Evolutionary conservation across 805 yeast species (phyloP).

Genomic region (Diddensiella caesifluorescens): DNA sequence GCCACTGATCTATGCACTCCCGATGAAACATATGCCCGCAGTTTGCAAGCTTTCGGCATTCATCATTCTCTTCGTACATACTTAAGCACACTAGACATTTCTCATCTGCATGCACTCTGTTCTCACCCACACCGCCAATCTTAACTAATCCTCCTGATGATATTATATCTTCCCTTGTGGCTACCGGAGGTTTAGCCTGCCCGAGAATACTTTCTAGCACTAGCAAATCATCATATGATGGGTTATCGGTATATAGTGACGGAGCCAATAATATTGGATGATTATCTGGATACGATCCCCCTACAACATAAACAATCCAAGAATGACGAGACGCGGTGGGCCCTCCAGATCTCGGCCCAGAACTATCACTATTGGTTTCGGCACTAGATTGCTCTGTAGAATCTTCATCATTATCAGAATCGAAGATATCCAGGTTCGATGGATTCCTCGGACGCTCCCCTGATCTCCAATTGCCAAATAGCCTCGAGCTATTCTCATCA

Average conservation of each 20-base stretch:
- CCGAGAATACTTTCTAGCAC: slow-evolving; percentile 46
- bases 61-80: slow-evolving; percentile 44
- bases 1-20: slow-evolving; percentile 56
- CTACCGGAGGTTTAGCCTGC: slow-evolving; percentile 41
- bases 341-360: too few species aligned
- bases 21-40: slow-evolving; percentile 53
- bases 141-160: slow-evolving; percentile 35
- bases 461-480: slow-evolving; percentile 1
- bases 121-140: slow-evolving; percentile 24
- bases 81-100: slow-evolving; percentile 50
- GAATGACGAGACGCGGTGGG: too few species aligned
- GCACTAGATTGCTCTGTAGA: too few species aligned
- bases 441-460: too few species aligned
- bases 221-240: slow-evolving; percentile 47
- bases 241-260: slow-evolving; percentile 43
- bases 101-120: slow-evolving; percentile 28
- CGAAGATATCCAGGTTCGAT: too few species aligned
- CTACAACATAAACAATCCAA: slow-evolving; percentile 61
- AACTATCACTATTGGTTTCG: too few species aligned
- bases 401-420: too few species aligned
- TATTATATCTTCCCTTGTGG: slow-evolving; percentile 39
- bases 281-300: slow-evolving; percentile 46
- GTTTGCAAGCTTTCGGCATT: slow-evolving; percentile 39
- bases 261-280: slow-evolving; percentile 48
- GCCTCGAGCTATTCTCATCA: neutral